These are phyloP conservation scores for Cryptosporidium meleagridis DNA, from an alignment of 169 alveolate species.

Conservation along the genomic window DNA sequence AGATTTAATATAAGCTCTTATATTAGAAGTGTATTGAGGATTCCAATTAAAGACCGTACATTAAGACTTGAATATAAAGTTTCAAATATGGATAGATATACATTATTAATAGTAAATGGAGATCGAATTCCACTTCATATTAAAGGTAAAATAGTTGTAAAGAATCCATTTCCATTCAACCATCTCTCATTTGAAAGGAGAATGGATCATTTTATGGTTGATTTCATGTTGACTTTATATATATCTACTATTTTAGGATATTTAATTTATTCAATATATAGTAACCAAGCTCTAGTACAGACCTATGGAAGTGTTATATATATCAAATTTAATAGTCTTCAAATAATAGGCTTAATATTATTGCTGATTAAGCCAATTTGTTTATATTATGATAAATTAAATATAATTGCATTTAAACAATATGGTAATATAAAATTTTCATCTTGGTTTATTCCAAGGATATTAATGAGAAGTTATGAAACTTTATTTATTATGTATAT, in stretches of 20 bases:
- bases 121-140: slow-evolving; percentile 49
- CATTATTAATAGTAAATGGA: slow-evolving; percentile 63
- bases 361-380: slow-evolving; percentile 22
- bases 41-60: slow-evolving; percentile 20
- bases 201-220: slow-evolving; percentile 28
- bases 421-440: slow-evolving; percentile 35
- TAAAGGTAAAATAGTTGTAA: slow-evolving; percentile 15
- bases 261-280: not conserved
- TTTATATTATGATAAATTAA: slow-evolving; percentile 27
- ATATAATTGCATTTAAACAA: slow-evolving; percentile 1
- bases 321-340: slow-evolving; percentile 6
- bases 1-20: slow-evolving; percentile 36
- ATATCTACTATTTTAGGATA: slow-evolving; percentile 16
- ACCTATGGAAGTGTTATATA: slow-evolving; percentile 1
- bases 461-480: slow-evolving; percentile 25
- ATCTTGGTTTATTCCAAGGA: slow-evolving; percentile 67
- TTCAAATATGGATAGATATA: slow-evolving; percentile 51
- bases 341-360: slow-evolving; percentile 16
- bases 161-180: slow-evolving; percentile 57
- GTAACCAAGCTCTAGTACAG: slow-evolving; percentile 10
- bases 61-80: slow-evolving; percentile 16
- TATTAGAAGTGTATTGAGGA: slow-evolving; percentile 48
- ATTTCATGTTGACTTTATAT: slow-evolving; percentile 45
- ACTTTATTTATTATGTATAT: slow-evolving; percentile 41
- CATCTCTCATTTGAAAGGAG: slow-evolving; percentile 69